phyloP scores from a whole-genome alignment of 2,329 filamentous ascomycete genomes.

The Niveomyces coronatus region DNA sequence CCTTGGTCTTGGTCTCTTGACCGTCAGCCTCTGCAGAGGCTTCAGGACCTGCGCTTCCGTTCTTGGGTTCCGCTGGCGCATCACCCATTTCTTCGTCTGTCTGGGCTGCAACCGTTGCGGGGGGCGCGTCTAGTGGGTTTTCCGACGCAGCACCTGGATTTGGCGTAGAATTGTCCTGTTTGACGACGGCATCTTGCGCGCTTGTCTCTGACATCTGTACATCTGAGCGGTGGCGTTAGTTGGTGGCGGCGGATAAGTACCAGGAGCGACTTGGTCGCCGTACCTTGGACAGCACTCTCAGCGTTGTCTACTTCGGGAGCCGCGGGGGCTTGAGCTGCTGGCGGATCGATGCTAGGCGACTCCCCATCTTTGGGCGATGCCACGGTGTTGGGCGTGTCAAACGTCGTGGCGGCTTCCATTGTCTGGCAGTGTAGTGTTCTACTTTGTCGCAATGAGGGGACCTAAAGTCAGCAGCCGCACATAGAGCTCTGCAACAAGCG shows the following conservation, averaged over 20 bases:
- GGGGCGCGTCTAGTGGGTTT: conserved; percentile 58
- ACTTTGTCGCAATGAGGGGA: conserved; percentile 6
- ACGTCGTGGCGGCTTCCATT: conserved; percentile 52
- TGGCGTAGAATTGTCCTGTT: conserved; percentile 51
- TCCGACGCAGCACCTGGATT: conserved; percentile 44
- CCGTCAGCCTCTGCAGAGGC: conserved; percentile 37
- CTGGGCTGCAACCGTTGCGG: conserved; percentile 43
- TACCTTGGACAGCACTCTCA: conserved; percentile 37
- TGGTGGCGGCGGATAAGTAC: background rate
- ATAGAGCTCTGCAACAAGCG: too few relatives aligned
- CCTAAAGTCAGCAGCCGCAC: too few relatives aligned
- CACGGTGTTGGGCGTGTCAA: conserved; percentile 46
- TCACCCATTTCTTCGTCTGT: conserved; percentile 80
- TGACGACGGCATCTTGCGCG: conserved; percentile 38
- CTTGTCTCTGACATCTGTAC: conserved; percentile 50
- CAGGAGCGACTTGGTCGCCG: conserved; percentile 2
- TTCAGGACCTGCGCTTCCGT: conserved; percentile 35
- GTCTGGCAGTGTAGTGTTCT: conserved; percentile 15
- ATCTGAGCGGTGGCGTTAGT: conserved; percentile 32
- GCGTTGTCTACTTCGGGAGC: conserved; percentile 36
- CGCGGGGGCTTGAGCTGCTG: conserved; percentile 45
- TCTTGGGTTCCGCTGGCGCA: conserved; percentile 42
- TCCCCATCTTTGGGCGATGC: conserved; percentile 46
- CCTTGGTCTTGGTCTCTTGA: conserved; percentile 62
- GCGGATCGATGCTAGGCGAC: too few relatives aligned